These are phyloP conservation scores for Ganoderma meredithae DNA, from an alignment of 1,284 basidiomycete genomes.

Conservation along the genomic window DNA sequence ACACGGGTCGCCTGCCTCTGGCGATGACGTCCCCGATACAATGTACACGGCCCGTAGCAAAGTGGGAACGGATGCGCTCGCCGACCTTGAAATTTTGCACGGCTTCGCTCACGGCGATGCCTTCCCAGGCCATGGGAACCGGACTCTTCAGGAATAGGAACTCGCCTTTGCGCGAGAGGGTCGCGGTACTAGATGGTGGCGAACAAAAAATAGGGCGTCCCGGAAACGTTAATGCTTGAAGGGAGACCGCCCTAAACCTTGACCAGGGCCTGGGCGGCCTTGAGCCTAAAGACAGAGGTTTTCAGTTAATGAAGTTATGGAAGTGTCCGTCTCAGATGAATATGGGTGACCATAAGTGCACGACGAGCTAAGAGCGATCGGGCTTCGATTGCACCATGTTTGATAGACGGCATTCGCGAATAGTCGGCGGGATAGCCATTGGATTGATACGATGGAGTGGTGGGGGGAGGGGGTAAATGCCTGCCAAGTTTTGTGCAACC, in stretches of 20 bases:
- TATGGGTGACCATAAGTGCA: not conserved
- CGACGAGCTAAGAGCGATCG: not conserved
- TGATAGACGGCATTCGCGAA: not conserved
- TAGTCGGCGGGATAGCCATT: not conserved
- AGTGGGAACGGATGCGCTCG: constrained; percentile 56
- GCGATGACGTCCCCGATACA: constrained; percentile 25
- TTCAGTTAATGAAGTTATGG: not conserved
- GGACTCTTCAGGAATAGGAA: constrained; percentile 46
- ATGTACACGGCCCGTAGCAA: constrained; percentile 31
- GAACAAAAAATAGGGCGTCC: constrained; percentile 9
- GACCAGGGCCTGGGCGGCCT: constrained; percentile 53
- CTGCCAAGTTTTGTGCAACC: no score
- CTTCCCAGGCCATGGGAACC: constrained; percentile 66
- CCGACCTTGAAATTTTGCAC: constrained; percentile 52
- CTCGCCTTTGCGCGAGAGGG: constrained; percentile 43
- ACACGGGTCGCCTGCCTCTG: constrained; percentile 45
- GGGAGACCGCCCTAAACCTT: constrained; percentile 59
- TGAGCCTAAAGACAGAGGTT: constrained; percentile 30
- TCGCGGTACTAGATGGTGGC: constrained; percentile 49
- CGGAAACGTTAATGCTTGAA: constrained; percentile 38
- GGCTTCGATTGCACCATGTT: not conserved
- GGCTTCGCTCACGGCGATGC: constrained; percentile 60
- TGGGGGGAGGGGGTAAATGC: no score
- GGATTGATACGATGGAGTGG: not conserved
- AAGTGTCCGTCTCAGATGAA: not conserved